phyloP scores from a whole-genome alignment of 352 stramenopile species.

The Pythium aquatile region DNA sequence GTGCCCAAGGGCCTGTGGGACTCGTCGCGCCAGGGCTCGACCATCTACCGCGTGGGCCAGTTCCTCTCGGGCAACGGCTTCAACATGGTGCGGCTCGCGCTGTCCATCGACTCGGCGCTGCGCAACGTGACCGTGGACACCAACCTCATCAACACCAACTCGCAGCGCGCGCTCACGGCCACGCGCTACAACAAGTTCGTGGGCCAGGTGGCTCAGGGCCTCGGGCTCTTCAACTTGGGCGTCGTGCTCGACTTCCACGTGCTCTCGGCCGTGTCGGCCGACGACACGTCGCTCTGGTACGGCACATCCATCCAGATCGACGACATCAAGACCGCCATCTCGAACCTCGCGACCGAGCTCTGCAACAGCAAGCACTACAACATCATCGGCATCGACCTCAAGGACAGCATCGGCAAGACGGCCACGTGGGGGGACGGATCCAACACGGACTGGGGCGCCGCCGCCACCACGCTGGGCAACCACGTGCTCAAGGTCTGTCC shows the following conservation, averaged over 20 bases:
- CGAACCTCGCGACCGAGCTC: conserved; percentile 60
- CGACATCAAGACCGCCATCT: conserved; percentile 81
- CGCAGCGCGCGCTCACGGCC: conserved; percentile 64
- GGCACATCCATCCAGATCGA: conserved; percentile 65
- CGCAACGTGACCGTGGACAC: conserved; percentile 60
- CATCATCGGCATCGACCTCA: conserved; percentile 84
- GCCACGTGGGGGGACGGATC: conserved; percentile 77
- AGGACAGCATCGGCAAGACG: conserved; percentile 58
- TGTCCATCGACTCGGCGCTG: conserved; percentile 70
- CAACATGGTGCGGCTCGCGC: conserved; percentile 72
- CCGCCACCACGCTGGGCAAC: conserved; percentile 65
- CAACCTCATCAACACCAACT: conserved; percentile 84
- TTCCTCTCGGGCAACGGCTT: conserved; percentile 80
- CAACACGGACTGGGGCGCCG: conserved; percentile 72
- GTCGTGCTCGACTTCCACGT: conserved; percentile 83
- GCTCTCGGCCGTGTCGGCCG: conserved; percentile 41
- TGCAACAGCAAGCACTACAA: conserved; percentile 85
- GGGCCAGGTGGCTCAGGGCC: conserved; percentile 54
- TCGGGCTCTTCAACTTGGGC: conserved; percentile 74
- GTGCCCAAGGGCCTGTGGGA: conserved; percentile 82
- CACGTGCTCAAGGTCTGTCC: conserved; percentile 65
- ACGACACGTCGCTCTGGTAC: conserved; percentile 68
- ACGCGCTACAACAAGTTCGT: conserved; percentile 73
- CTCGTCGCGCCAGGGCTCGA: conserved; percentile 72
- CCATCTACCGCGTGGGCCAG: conserved; percentile 71